Evolutionary conservation across 208 protist genomes (phyloP).

Genomic region (Leishmania aethiopica): DNA sequence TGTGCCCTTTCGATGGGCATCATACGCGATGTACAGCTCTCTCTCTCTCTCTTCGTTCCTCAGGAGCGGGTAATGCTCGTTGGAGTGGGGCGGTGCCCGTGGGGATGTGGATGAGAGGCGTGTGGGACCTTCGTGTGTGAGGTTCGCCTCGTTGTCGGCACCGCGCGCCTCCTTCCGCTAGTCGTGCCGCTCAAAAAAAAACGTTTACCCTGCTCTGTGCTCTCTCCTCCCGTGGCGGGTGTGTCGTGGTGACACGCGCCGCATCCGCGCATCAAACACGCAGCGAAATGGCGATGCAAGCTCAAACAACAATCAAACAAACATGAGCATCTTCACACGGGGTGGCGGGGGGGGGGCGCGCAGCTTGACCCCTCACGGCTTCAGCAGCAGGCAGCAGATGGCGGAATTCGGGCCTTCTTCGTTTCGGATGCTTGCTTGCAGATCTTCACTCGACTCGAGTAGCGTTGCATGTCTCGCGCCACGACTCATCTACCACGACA

Average conservation of each 20-base stretch:
- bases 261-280: not conserved
- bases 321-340: not conserved
- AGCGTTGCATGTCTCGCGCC: not conserved
- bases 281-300: not conserved
- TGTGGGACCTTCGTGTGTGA: too few species aligned
- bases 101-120: not conserved
- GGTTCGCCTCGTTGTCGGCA: not conserved
- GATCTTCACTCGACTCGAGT: not conserved
- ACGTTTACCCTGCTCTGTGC: not conserved
- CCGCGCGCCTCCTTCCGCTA: not conserved
- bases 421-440: not conserved
- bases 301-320: not conserved
- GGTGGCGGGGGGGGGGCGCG: not conserved
- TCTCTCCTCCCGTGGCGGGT: not conserved
- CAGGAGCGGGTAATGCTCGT: not conserved
- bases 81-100: not conserved
- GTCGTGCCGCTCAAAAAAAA: not conserved
- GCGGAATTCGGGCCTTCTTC: not conserved
- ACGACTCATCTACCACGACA: not conserved
- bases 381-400: not conserved
- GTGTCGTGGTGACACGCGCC: too few species aligned
- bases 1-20: not conserved
- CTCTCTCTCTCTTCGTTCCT: not conserved
- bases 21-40: conserved; percentile 2
- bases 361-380: not conserved